Base-by-base conservation (phyloP, 2,329 filamentous ascomycete genomes). In the Laburnicola sp. region DNA sequence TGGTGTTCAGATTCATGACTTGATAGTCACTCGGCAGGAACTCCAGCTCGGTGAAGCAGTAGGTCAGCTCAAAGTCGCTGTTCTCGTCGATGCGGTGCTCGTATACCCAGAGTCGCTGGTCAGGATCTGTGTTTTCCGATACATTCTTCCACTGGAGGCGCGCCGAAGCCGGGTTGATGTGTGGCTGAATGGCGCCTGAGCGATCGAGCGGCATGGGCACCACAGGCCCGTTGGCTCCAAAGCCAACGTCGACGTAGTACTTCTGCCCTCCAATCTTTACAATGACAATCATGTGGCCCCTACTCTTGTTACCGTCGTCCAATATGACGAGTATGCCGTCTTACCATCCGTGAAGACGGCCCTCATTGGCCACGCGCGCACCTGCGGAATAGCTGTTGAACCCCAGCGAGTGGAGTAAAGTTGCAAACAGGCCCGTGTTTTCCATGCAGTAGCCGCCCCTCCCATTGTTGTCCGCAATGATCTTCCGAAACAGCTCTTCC, bases 391-490 rank as follows among this genome's bases (percentile, higher is more conserved):
- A 73, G 11, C 78, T 51, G 22, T 65, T 66, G 57, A 78, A 85
- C 0, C 81, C 82, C 31, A 85, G 59, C 0, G 75, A 79, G 36
- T 75, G 71, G 39, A 85, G 62, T 9, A 84, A 69, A 3, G 74
- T 76, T 5, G 74, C 76, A 52, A 85, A 79, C 28, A 85, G 68
- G 3, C 70, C 67, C 39, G 83, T 83, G 56, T 79, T 82, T 65
- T 85, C 82, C 80, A 85, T 83, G 62, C 82, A 85, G 53, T 84
- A 84, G 1, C 83, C 83, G 25, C 83, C 82, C 28, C 80, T 66
- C 4, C 75, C 74, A 40, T 70, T 71, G 34, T 77, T 67, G 39
- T 73, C 72, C 1, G 80, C 76, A 30, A 85, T 74, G 40, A 85
- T 74, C 62, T 85, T 85, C 36, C 76, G 70, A 63, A 76, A 85